Evolutionary conservation across 2,329 filamentous ascomycete species (phyloP), one percentile per base, ranked within the genome.

Genomic region (Ophiocordyceps camponoti-floridani): DNA sequence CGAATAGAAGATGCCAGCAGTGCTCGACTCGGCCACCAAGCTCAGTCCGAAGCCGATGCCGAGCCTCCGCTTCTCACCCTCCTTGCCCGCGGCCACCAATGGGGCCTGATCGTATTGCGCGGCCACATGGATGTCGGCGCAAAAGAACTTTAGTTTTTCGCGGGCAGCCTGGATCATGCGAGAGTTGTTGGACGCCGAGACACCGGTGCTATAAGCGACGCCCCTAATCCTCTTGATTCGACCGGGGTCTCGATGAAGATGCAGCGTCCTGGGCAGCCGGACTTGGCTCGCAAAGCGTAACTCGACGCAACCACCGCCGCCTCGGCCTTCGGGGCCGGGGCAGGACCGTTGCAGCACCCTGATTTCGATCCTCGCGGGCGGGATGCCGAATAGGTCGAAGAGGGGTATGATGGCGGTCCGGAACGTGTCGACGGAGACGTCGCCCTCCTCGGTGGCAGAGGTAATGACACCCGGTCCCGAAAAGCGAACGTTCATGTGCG

Each of bases 391-490:
- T 52, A 83, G 79, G 51, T 82, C 83, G 63, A 87, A 95, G 16
- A 96, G 69, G 4, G 91, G 91, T 16, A 98, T 72, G 43, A 96
- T 80, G 8, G 88, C 89, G 7, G 89, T 95, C 51, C 91, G 82
- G 59, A 98, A 88, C 10, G 83, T 89, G 62, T 98, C 91, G 53
- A 91, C 83, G 3, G 84, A 91, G 50, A 94, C 77, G 62, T 98
- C 91, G 47, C 88, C 87, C 0, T 73, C 73, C 50, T 84, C 75
- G 4, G 88, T 95, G 2, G 85, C 77, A 10, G 81, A 81, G 1
- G 91, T 96, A 52, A 98, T 94, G 45, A 95, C 89, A 43, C 91
- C 91, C 0, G 87, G 82, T 0, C 91, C 91, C 3, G 82, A 79
- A 60, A 98, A 88, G 8, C 87, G 74, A 11, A 98, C 81, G 56